A percentile compares a stretch with the other conserved stretches of the same genome.
Conservation (phyloP, 768 basidiomycete species). For the Ephemerocybe angulata region DNA sequence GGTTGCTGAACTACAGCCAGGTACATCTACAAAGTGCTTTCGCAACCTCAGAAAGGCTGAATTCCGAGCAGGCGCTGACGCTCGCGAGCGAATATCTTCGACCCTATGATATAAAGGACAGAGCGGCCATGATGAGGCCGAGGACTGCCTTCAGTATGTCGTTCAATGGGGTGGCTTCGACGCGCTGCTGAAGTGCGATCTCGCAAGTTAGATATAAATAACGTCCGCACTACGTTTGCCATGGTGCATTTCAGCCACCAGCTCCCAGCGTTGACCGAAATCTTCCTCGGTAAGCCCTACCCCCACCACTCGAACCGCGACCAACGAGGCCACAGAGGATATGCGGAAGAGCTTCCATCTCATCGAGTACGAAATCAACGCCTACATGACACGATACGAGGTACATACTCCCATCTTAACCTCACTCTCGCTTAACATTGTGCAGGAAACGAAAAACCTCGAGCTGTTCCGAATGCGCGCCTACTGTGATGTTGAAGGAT, state of each 20-base stretch:
- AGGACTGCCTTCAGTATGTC: background rate
- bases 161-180: background rate
- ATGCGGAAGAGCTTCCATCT: conserved; percentile 56
- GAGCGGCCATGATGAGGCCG: conserved; percentile 4
- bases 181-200: background rate
- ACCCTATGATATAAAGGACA: conserved; percentile 46
- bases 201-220: conserved; percentile 26
- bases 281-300: conserved; percentile 63
- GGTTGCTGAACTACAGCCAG: background rate
- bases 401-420: conserved; percentile 40
- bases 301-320: background rate
- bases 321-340: conserved; percentile 43
- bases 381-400: conserved; percentile 59
- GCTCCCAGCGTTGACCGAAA: conserved; percentile 63
- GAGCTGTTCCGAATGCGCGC: conserved; percentile 56
- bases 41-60: background rate
- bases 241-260: conserved; percentile 55
- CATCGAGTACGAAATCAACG: conserved; percentile 58
- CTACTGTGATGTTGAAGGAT: conserved; percentile 86
- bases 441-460: conserved; percentile 44
- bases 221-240: conserved; percentile 54
- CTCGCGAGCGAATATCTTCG: conserved; percentile 50
- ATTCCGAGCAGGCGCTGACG: conserved; percentile 51
- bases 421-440: background rate
- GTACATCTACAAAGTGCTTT: background rate